Evolutionary conservation across 2,329 filamentous ascomycete genomes (phyloP).

Genomic region (Fusarium sublunatum): DNA sequence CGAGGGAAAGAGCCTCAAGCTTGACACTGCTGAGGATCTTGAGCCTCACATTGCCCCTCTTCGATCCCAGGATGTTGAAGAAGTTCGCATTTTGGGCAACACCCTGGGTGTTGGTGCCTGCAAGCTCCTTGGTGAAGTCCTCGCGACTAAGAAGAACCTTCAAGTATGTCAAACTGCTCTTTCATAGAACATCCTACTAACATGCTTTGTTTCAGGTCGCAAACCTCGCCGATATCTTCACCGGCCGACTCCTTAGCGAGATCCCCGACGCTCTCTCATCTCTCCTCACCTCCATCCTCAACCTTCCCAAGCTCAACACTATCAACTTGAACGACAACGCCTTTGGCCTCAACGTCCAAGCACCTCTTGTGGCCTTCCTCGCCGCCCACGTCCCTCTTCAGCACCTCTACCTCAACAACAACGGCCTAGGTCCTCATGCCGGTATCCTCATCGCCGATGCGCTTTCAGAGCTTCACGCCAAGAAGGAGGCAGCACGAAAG

Average conservation of each 20-base stretch:
- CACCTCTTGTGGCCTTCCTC: constrained; percentile 91
- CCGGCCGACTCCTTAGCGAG: constrained; percentile 89
- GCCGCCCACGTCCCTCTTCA: constrained; percentile 88
- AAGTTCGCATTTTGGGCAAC: constrained; percentile 89
- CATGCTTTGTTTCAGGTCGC: constrained; percentile 65
- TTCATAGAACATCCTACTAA: constrained; percentile 5
- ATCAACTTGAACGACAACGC: constrained; percentile 98
- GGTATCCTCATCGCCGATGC: constrained; percentile 91
- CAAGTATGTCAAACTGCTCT: constrained; percentile 62
- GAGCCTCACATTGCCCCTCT: constrained; percentile 84
- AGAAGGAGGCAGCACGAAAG: constrained; percentile 83
- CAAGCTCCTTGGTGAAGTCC: constrained; percentile 82
- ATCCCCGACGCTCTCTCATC: constrained; percentile 90
- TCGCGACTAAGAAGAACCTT: constrained; percentile 85
- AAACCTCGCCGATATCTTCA: constrained; percentile 98
- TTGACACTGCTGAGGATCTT: constrained; percentile 88
- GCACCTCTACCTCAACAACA: constrained; percentile 97
- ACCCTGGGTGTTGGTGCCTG: constrained; percentile 91
- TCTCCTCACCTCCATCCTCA: constrained; percentile 86
- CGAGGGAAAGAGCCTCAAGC: constrained; percentile 91
- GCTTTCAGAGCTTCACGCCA: constrained; percentile 81
- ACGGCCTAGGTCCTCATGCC: constrained; percentile 91
- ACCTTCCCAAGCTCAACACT: constrained; percentile 86
- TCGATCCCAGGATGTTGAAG: constrained; percentile 79
- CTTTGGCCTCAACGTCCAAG: constrained; percentile 94